Evolutionary conservation across 768 basidiomycete species (phyloP), one percentile per base, ranked within the genome.

Genomic region (Suillus cothurnatus): DNA sequence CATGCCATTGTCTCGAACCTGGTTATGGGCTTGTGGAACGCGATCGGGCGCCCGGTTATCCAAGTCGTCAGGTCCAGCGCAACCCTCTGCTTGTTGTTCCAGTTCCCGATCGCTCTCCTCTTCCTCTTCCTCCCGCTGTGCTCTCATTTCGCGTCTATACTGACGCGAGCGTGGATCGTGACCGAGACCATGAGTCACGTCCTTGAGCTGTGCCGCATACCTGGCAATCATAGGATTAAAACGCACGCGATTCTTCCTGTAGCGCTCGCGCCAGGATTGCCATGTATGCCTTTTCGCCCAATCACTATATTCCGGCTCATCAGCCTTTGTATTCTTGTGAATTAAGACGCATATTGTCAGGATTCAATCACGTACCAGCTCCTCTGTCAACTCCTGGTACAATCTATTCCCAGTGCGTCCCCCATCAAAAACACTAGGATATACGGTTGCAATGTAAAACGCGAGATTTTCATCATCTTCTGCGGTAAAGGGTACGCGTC

Each of bases 251-350:
- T 88, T 79, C 61, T 77, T 85, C 68, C 72, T 79, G 72, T 90
- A 90, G 31, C 83, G 81, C 49, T 88, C 83, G 17, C 88, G 82
- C 89, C 89, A 90, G 19, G 87, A 87, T 39, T 81, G 80, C 84
- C 81, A 84, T 15, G 87, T 60, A 70, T 89, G 89, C 4, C 74
- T 76, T 23, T 63, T 68, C 21, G 81, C 77, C 78, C 78, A 79
- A 1, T 11, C 28, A 31, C 21, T 64, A 69, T 69, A 79, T 68
- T 82, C 81, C 64, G 77, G 82, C 81, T 76, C 79, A 74, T 19
- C 69, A 69, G 6, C 74, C 75, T 64, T 15, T 63, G 31, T 19
- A 53, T 23, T 41, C 11, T 41, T 31, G 38, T 41, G 21, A 59
- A 36, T 34, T 19, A 47, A 62, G 32, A 47, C 6, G 26, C 32